Evolutionary conservation across 148 eudicot genomes (phyloP).

Genomic region (Linanthus parryae): DNA sequence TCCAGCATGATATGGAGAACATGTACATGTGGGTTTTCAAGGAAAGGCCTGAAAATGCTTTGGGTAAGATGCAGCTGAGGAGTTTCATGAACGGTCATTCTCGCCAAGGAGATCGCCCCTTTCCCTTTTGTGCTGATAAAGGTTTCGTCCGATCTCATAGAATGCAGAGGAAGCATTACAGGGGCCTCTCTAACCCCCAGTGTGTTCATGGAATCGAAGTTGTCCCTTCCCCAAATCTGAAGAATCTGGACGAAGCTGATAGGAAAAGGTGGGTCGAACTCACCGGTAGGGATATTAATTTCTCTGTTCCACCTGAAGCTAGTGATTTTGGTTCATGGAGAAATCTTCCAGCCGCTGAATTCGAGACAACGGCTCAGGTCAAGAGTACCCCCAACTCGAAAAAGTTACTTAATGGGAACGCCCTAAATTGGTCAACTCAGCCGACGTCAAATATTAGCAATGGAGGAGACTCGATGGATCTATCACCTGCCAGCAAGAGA

Average conservation of each 20-base stretch:
- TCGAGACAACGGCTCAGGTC: slow-evolving; percentile 17
- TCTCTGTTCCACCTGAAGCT: slow-evolving; percentile 26
- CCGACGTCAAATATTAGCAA: slow-evolving; percentile 10
- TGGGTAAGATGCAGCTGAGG: slow-evolving; percentile 40
- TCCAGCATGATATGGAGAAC: slow-evolving; percentile 44
- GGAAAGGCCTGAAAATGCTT: slow-evolving; percentile 33
- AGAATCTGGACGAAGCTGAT: slow-evolving; percentile 22
- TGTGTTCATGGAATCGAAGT: slow-evolving; percentile 38
- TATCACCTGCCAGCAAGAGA: slow-evolving; percentile 17
- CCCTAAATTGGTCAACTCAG: slow-evolving; percentile 24
- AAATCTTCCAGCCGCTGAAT: slow-evolving; percentile 26
- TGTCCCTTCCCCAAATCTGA: slow-evolving; percentile 23
- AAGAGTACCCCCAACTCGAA: slow-evolving; percentile 13
- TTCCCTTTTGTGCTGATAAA: slow-evolving; percentile 30
- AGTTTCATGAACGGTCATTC: slow-evolving; percentile 41
- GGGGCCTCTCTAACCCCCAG: slow-evolving; percentile 37
- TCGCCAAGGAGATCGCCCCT: slow-evolving; percentile 34
- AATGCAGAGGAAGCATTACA: slow-evolving; percentile 36
- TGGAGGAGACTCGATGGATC: slow-evolving; percentile 23
- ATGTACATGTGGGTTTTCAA: slow-evolving; percentile 36
- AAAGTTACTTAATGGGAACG: slow-evolving; percentile 26
- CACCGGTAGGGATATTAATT: slow-evolving; percentile 30
- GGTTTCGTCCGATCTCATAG: slow-evolving; percentile 36
- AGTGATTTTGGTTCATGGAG: slow-evolving; percentile 33
- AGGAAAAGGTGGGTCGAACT: slow-evolving; percentile 31